These are phyloP conservation scores for Xylaria sp. DNA, from an alignment of 2,329 filamentous ascomycete species.

Conservation along the genomic window DNA sequence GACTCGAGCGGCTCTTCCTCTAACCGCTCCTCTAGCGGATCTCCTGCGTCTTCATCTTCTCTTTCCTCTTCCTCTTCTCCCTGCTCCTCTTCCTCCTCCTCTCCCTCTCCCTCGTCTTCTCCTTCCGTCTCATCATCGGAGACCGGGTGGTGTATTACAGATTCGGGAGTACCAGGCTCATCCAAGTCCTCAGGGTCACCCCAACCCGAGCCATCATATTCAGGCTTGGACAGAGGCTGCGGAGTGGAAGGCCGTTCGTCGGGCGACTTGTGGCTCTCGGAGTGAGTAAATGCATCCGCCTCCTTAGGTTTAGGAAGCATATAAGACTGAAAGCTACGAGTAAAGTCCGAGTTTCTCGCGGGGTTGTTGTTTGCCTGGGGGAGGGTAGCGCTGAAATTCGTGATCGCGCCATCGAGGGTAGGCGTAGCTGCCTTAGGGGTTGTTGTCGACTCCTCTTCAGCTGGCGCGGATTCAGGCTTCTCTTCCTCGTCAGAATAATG, in stretches of 20 bases:
- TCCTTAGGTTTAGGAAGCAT: slow-evolving; percentile 49
- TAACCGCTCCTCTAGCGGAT: slow-evolving; percentile 27
- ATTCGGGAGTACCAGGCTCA: slow-evolving; percentile 78
- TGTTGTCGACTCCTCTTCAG: slow-evolving; percentile 49
- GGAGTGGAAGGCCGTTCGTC: slow-evolving; percentile 53
- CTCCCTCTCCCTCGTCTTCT: slow-evolving; percentile 35
- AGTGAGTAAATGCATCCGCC: slow-evolving; percentile 37
- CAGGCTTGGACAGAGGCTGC: slow-evolving; percentile 56
- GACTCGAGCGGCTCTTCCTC: slow-evolving; percentile 49
- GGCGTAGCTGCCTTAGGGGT: slow-evolving; percentile 55
- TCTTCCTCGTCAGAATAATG: slow-evolving; percentile 54
- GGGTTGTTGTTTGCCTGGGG: slow-evolving; percentile 42
- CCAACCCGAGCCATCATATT: slow-evolving; percentile 63
- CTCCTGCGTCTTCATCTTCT: slow-evolving; percentile 35
- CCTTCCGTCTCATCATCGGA: slow-evolving; percentile 44
- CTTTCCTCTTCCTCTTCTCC: slow-evolving; percentile 46
- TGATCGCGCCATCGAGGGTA: slow-evolving; percentile 33
- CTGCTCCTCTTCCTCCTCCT: slow-evolving; percentile 36
- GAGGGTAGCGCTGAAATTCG: slow-evolving; percentile 41
- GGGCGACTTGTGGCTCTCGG: slow-evolving; percentile 40
- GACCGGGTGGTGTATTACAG: slow-evolving; percentile 81
- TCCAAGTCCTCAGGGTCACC: slow-evolving; percentile 55
- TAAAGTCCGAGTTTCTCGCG: slow-evolving; percentile 43
- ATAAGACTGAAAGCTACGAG: slow-evolving; percentile 49
- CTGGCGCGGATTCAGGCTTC: slow-evolving; percentile 29